Conservation (phyloP, 225 moss, liverwort and hornwort species). For the Bryum argenteum region DNA sequence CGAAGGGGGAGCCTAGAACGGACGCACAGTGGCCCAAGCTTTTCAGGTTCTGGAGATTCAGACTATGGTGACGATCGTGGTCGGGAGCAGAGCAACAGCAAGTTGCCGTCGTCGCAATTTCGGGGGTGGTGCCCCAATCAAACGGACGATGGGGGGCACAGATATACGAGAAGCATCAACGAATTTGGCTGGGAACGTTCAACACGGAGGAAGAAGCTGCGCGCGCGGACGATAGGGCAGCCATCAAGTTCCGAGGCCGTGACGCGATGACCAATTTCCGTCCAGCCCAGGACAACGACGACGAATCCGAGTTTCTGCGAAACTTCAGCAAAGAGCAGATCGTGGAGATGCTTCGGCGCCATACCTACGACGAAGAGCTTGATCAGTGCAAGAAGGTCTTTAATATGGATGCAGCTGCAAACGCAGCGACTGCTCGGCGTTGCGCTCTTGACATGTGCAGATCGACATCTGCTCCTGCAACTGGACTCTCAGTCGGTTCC, state of each 20-base stretch:
- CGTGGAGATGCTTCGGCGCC: slow-evolving; percentile 95
- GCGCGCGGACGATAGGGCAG: slow-evolving; percentile 87
- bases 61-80: slow-evolving; percentile 88
- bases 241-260: slow-evolving; percentile 95
- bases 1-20: slow-evolving; percentile 51
- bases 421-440: slow-evolving; percentile 42
- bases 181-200: slow-evolving; percentile 98
- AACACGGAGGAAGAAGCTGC: slow-evolving; percentile 98
- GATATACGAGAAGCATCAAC: slow-evolving; percentile 98
- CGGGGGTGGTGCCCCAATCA: slow-evolving; percentile 97
- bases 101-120: slow-evolving; percentile 92
- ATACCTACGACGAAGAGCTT: slow-evolving; percentile 96
- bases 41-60: slow-evolving; percentile 63
- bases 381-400: slow-evolving; percentile 88
- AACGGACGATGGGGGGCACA: slow-evolving; percentile 99
- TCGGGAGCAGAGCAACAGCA: slow-evolving; percentile 69
- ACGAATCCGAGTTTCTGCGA: slow-evolving; percentile 85
- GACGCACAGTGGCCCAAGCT: slow-evolving; percentile 65
- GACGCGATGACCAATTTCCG: slow-evolving; percentile 98
- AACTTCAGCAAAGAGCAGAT: slow-evolving; percentile 87
- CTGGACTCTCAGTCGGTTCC: slow-evolving; percentile 42
- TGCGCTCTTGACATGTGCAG: slow-evolving; percentile 44
- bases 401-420: slow-evolving; percentile 65
- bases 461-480: slow-evolving; percentile 21
- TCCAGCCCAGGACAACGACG: slow-evolving; percentile 81